Conservation (phyloP, 1,139 yeast species). For the Spathaspora jeffriesii region DNA sequence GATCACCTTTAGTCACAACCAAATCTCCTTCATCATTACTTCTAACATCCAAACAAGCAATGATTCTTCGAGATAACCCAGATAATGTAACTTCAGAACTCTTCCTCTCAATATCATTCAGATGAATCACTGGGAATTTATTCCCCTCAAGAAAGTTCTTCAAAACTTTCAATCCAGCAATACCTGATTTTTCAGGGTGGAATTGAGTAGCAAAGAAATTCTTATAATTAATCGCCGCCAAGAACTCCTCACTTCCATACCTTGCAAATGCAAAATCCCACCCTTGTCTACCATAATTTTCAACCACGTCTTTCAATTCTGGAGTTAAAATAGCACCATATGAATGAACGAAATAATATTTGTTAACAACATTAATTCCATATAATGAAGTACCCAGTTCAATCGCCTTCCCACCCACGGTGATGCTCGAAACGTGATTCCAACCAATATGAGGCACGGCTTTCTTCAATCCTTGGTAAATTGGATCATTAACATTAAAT, state of each 20-base stretch:
- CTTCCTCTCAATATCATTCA: conserved; percentile 18
- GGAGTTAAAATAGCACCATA: conserved; percentile 68
- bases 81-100: conserved; percentile 51
- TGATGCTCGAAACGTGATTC: conserved; percentile 50
- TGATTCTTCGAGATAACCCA: conserved; percentile 86
- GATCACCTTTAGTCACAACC: conserved; percentile 98
- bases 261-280: conserved; percentile 77
- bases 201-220: conserved; percentile 94
- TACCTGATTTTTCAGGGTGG: conserved; percentile 96
- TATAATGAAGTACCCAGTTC: conserved; percentile 39
- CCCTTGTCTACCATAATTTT: conserved; percentile 48
- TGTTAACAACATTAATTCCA: conserved; percentile 62
- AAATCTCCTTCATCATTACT: conserved; percentile 92
- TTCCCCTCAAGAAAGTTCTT: conserved; percentile 66
- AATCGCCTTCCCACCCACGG: conserved; percentile 15
- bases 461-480: conserved; percentile 38
- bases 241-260: conserved; percentile 78
- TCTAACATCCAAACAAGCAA: conserved; percentile 97
- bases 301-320: conserved; percentile 21
- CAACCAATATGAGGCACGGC: conserved; percentile 97
- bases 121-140: conserved; percentile 23
- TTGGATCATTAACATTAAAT: conserved; percentile 52
- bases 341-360: conserved; percentile 94
- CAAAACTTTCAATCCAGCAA: conserved; percentile 80
- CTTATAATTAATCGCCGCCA: conserved; percentile 79